Conservation (phyloP, 495 filamentous ascomycete species). For the Chlorociboria aeruginascens region DNA sequence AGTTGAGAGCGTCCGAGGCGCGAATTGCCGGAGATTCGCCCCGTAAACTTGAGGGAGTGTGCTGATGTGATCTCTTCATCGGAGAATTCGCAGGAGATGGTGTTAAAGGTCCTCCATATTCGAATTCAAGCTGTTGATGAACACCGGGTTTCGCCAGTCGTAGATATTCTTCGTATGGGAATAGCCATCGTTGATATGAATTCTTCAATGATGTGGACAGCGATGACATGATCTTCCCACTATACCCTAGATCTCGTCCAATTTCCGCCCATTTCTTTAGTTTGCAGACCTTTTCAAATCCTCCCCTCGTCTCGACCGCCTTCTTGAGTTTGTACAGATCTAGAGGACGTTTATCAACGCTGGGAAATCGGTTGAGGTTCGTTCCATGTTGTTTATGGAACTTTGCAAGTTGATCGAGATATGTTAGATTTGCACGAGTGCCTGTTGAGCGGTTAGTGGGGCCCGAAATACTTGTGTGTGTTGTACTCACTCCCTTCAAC, state of each 20-base stretch:
- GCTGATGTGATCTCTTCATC: conserved; percentile 61
- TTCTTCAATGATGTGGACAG: conserved; percentile 97
- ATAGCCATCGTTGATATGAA: conserved; percentile 91
- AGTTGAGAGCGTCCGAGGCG: conserved; percentile 54
- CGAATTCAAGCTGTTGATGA: conserved; percentile 84
- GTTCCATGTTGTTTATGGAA: conserved; percentile 96
- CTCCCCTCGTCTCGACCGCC: conserved; percentile 84
- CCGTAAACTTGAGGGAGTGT: conserved; percentile 53
- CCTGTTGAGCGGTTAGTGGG: conserved; percentile 28
- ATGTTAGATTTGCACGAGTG: conserved; percentile 89
- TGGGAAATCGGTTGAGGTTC: conserved; percentile 86
- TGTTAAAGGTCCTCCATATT: conserved; percentile 87
- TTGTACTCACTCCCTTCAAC: conserved; percentile 85
- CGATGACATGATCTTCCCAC: conserved; percentile 99
- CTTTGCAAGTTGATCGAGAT: conserved; percentile 87
- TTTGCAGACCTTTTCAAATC: conserved; percentile 94
- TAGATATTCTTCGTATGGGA: conserved; percentile 94
- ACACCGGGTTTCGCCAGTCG: conserved; percentile 90
- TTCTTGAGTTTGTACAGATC: conserved; percentile 96
- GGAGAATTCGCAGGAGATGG: conserved; percentile 85
- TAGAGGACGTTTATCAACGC: conserved; percentile 94
- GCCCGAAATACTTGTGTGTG: conserved; percentile 26
- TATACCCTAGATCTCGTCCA: conserved; percentile 91
- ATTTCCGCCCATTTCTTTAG: conserved; percentile 99
- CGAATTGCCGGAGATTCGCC: conserved; percentile 61